Percentiles rank a stretch among this genome's conserved stretches.
Evolutionary conservation across 345 rosid genomes (phyloP).

Genomic region (Euphorbia lathyris): DNA sequence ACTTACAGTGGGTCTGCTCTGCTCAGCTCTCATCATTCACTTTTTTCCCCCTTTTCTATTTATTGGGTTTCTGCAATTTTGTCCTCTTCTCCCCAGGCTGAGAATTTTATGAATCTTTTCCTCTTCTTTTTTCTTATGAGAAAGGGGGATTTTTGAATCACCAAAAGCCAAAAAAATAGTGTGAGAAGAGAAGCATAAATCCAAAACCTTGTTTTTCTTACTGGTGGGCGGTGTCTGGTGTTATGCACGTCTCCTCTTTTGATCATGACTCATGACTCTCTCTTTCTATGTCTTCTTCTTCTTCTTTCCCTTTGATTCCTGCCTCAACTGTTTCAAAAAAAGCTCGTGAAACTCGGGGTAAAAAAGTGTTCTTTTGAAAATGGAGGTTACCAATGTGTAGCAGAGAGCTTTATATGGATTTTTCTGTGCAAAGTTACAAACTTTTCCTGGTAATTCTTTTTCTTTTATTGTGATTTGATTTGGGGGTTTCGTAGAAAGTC

Average conservation of each 20-base stretch:
- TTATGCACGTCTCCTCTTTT: conserved; percentile 40
- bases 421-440: conserved; percentile 15
- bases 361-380: conserved; percentile 2
- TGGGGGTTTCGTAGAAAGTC: too few species aligned
- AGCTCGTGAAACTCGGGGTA: too few species aligned
- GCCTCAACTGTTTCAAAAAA: not conserved
- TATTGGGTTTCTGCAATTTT: conserved; percentile 1
- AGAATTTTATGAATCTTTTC: conserved; percentile 4
- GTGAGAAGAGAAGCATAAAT: not conserved
- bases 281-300: conserved; percentile 32
- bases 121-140: too few species aligned
- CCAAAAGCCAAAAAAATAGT: not conserved
- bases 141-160: not conserved
- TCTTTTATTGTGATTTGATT: not conserved
- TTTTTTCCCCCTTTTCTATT: not conserved
- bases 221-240: conserved; percentile 19
- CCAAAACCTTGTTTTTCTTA: conserved; percentile 17
- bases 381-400: conserved; percentile 37
- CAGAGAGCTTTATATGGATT: conserved; percentile 13
- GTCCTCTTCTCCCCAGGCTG: conserved; percentile 8
- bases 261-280: conserved; percentile 35
- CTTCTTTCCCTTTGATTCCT: conserved; percentile 20
- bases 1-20: not conserved
- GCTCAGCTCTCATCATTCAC: not conserved
- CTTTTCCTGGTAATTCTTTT: conserved; percentile 21